Percentiles rank a stretch among this genome's conserved stretches.
Conservation (phyloP, 2,329 filamentous ascomycete species). For the Didymella lethalis region DNA sequence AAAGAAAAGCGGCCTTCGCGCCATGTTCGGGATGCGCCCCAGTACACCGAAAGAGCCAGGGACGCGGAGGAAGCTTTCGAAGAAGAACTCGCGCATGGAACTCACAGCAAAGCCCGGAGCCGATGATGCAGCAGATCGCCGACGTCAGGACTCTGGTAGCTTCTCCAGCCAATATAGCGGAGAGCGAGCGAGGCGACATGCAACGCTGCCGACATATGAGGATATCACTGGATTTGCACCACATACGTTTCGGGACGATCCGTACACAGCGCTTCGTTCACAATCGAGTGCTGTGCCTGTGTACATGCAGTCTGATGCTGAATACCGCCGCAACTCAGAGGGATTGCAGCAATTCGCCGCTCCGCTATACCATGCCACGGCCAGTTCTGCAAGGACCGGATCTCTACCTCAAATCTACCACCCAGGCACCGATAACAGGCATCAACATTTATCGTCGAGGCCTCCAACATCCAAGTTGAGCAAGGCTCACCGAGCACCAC, state of each 20-base stretch:
- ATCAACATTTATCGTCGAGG: conserved; percentile 14
- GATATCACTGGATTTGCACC: conserved; percentile 19
- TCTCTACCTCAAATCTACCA: conserved; percentile 28
- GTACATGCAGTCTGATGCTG: conserved; percentile 19
- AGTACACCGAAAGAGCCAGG: conserved; percentile 28
- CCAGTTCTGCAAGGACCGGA: conserved; percentile 24
- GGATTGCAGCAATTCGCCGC: conserved; percentile 34
- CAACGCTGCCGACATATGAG: conserved; percentile 24
- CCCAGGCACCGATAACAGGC: conserved; percentile 9
- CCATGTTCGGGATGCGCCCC: conserved; percentile 32
- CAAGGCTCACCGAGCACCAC: conserved; percentile 33
- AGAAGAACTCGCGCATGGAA: conserved; percentile 31
- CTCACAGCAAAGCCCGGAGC: conserved; percentile 20
- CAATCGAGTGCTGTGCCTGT: conserved; percentile 3
- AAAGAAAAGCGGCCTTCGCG: conserved; percentile 33
- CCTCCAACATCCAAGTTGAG: conserved; percentile 31
- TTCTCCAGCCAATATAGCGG: conserved; percentile 31
- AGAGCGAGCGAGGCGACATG: conserved; percentile 17
- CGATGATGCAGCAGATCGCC: conserved; percentile 18
- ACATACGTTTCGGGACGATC: conserved; percentile 28
- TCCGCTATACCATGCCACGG: conserved; percentile 29
- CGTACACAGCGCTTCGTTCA: conserved; percentile 26
- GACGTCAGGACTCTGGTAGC: conserved; percentile 37
- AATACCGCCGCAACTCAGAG: conserved; percentile 39
- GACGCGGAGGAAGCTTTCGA: conserved; percentile 35